Percentiles rank a stretch among this genome's conserved stretches.
phyloP scores from a whole-genome alignment of 345 rosid species.

The Eucalyptus fibrosa region DNA sequence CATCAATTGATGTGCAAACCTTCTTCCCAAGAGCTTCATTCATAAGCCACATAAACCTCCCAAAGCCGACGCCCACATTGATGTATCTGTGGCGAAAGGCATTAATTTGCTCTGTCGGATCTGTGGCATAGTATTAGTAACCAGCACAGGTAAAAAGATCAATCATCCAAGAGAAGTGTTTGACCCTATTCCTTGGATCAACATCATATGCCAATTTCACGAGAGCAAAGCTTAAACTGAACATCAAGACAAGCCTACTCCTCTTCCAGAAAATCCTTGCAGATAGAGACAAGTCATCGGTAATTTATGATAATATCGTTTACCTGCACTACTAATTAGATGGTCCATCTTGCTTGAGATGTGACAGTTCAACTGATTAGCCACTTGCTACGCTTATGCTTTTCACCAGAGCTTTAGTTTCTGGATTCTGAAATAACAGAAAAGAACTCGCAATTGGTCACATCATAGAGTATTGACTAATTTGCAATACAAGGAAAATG shows the following conservation, averaged over 20 bases:
- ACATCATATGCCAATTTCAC: conserved; percentile 32
- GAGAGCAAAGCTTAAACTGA: conserved; percentile 51
- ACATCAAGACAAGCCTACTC: conserved; percentile 35
- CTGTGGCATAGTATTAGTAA: conserved; percentile 36
- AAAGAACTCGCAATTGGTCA: neutral
- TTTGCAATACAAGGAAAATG: neutral
- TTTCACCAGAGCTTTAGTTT: neutral
- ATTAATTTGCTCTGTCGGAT: conserved; percentile 24
- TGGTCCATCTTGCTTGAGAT: neutral
- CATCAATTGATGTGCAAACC: conserved; percentile 46
- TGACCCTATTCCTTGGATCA: conserved; percentile 11
- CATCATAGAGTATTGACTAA: neutral
- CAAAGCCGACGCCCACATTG: conserved; percentile 58
- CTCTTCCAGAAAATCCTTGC: conserved; percentile 47
- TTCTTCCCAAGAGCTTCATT: conserved; percentile 40
- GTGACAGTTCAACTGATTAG: neutral
- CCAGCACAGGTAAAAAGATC: conserved; percentile 75
- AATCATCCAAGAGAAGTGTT: conserved; percentile 65
- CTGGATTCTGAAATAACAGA: neutral
- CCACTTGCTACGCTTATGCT: neutral
- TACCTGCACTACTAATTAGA: neutral
- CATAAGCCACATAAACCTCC: conserved; percentile 61
- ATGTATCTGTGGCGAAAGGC: conserved; percentile 45
- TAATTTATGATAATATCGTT: neutral
- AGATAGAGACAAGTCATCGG: conserved; percentile 60